Evolutionary conservation across 306 rosid genomes (phyloP).

Genomic region (Rosa rugosa): DNA sequence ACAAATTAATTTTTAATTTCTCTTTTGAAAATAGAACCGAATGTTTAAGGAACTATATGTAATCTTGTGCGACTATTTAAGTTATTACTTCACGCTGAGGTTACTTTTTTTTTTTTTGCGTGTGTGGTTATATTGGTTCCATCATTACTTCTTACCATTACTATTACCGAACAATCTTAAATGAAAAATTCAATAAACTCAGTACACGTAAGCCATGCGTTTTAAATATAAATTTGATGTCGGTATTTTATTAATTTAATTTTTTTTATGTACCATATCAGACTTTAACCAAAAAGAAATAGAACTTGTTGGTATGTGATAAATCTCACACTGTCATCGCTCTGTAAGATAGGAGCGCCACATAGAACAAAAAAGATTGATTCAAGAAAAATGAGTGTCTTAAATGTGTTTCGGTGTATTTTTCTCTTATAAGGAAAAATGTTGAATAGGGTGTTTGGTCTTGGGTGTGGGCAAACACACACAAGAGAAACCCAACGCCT

Average conservation of each 20-base stretch:
- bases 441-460: background rate
- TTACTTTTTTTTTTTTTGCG: too few species aligned
- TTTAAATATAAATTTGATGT: background rate
- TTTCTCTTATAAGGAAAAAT: background rate
- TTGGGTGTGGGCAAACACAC: background rate
- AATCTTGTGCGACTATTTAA: background rate
- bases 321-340: background rate
- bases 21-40: background rate
- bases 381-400: background rate
- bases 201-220: background rate
- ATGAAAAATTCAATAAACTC: background rate
- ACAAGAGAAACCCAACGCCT: background rate
- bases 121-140: background rate
- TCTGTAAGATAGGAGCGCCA: background rate
- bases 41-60: background rate
- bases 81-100: background rate
- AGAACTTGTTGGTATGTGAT: background rate
- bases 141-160: background rate
- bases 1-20: background rate
- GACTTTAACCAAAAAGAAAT: background rate
- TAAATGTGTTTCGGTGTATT: background rate
- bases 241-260: background rate
- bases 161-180: background rate
- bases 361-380: background rate
- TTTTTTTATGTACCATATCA: rapidly evolving